These are phyloP conservation scores for Pythium guiyangense DNA, from an alignment of 352 stramenopile species.

Conservation along the genomic window DNA sequence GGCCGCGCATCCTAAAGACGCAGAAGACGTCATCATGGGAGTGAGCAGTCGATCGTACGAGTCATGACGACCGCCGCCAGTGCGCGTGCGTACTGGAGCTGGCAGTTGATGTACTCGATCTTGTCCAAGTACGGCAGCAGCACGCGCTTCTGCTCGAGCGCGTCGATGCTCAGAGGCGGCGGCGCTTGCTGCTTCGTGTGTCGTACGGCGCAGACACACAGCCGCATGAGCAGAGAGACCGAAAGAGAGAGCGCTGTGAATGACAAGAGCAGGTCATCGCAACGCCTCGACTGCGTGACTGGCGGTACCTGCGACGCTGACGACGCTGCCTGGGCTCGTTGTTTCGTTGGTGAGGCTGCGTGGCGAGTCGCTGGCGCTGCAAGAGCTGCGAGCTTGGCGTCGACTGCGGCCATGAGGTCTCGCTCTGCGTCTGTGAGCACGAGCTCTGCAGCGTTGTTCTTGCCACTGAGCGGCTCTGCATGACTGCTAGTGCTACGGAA, in stretches of 20 bases:
- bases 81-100: slow-evolving; percentile 44
- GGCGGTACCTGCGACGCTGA: no score
- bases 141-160: no score
- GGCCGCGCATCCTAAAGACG: background rate
- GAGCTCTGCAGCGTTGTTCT: background rate
- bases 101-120: slow-evolving; percentile 86
- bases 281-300: no score
- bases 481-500: background rate
- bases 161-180: slow-evolving; percentile 59
- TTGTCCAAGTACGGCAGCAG: slow-evolving; percentile 81
- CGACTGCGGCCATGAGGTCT: no score
- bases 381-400: slow-evolving; percentile 12
- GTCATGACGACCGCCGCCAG: background rate
- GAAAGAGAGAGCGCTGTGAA: no score
- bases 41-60: background rate
- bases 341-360: background rate
- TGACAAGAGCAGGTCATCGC: no score
- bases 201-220: background rate
- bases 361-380: background rate
- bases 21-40: background rate
- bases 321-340: background rate
- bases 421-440: slow-evolving; percentile 9
- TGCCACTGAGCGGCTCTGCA: background rate
- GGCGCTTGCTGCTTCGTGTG: no score
- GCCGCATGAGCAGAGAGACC: background rate